Evolutionary conservation across 225 moss, liverwort and hornwort genomes (phyloP), one percentile per base, ranked within the genome.

Genomic region (Straminergon stramineum): DNA sequence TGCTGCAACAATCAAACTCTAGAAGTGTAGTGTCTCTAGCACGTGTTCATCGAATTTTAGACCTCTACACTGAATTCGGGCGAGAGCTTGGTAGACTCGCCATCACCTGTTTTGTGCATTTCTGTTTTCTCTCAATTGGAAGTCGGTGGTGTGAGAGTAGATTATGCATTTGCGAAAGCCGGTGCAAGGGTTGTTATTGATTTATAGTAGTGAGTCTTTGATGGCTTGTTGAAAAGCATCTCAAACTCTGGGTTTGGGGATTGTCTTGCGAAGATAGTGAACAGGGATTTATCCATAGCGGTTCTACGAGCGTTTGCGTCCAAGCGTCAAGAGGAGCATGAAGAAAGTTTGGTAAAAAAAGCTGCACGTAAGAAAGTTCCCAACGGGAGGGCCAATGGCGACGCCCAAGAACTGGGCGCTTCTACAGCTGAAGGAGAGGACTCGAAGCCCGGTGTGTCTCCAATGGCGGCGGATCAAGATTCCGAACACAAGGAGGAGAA

Each of bases 261-360:
- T 88, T 86, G 75, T 79, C 66, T 85, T 83, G 74, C 90, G 89
- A 93, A 97, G 96, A 94, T 97, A 87, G 99, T 99, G 81, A 99
- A 99, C 87, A 96, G 99, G 88, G 99, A 99, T 68, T 89, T 99
- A 43, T 99, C 99, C 37, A 93, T 99, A 76, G 99, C 99, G n/a
- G 95, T 97, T 16, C 88, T 99, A 15, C 95, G 99, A 86, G 90
- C 93, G 26, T 96, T 97, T 91, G 94, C 95, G 84, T 91, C 93
- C 26, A 97, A 94, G 92, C 93, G 94, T 61, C 96, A 95, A 88
- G 95, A 94, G 81, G 99, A 99, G 86, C 93, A 95, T 69, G 87
- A 95, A 79, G 90, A 93, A 45, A 91, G 82, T 37, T 65, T 91
- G 79, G 18, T 92, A 4, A 99, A 96, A 79, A 95, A 91, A 84